Base-by-base conservation (phyloP, 2,329 filamentous ascomycete species). In the Phialophora expanda region DNA sequence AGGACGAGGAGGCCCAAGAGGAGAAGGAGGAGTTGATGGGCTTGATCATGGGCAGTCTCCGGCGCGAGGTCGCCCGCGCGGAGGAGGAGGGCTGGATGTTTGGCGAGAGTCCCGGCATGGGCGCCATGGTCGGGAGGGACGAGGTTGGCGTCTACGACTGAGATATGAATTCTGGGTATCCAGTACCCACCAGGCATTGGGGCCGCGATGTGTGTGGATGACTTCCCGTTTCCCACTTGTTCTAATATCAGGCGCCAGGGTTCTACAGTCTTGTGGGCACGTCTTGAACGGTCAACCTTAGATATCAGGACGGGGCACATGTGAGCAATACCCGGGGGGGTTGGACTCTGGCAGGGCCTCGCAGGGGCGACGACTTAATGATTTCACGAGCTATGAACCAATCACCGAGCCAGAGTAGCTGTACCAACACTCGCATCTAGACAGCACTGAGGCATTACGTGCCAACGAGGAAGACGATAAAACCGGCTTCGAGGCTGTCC, bases 41-140 rank as follows among this genome's bases (percentile, higher is more conserved):
- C 69, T 84, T 87, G 24, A 85, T 93, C 56, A 86, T 87, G 69
- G 85, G 87, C 38, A 93, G 89, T 75, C 80, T 96, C 62, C 83
- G 87, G 71, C 86, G 86, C 65, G 92, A 92, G 75, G 89, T 93
- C 1, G 85, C 86, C 17, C 87, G 89, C 14, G 79, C 96, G 57
- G 85, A 90, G 24, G 90, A 95, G 58, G 93, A 97, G 74, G 90
- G 89, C 73, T 97, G 93, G 93, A 96, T 96, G 89, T 96, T 90
- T 78, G 91, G 71, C 32, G 64, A 62, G 38, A 20, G 34, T 32
- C 30, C 54, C 41, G 44, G 34, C 8, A 44, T 62, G 56, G 61
- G 69, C 57, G 51, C 44, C 44, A 46, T 59, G 58, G 48, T 38
- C 30, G 54, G 65, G 32, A 12, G 61, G 26, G 68, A 44, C 64